Evolutionary conservation across 2,329 filamentous ascomycete genomes (phyloP).

Genomic region (Pseudocercospora vitis): DNA sequence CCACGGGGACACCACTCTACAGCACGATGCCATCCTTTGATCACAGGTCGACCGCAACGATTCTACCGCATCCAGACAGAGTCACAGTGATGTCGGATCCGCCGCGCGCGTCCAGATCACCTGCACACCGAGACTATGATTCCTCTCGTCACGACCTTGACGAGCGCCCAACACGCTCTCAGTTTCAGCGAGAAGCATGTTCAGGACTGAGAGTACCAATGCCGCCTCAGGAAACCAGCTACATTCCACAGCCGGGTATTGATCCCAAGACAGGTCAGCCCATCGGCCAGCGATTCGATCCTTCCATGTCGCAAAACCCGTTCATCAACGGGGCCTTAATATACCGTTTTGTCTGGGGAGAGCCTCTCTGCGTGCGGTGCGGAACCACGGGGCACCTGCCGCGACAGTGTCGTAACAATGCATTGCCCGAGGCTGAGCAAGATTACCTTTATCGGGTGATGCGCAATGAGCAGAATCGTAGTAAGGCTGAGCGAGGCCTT

Average conservation of each 20-base stretch:
- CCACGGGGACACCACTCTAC: background rate
- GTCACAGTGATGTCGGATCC: background rate
- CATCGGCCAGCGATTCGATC: conserved; percentile 16
- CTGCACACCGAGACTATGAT: background rate
- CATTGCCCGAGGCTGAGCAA: conserved; percentile 18
- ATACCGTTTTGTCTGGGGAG: conserved; percentile 26
- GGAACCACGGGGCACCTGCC: conserved; percentile 25
- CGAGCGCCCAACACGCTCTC: background rate
- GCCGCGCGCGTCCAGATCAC: background rate
- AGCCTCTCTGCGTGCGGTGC: conserved; percentile 26
- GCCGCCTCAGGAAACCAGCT: background rate
- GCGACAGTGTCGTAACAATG: conserved; percentile 8
- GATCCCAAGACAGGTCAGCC: conserved; percentile 2
- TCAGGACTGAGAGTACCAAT: background rate
- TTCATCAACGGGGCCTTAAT: conserved; percentile 23
- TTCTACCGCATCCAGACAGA: conserved; percentile 1
- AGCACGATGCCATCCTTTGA: background rate
- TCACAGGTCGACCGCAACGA: background rate
- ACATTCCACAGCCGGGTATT: background rate
- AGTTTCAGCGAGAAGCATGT: background rate
- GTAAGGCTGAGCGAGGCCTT: conserved; percentile 17
- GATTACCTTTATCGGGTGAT: conserved; percentile 19
- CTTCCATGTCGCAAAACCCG: conserved; percentile 15
- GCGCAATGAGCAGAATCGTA: conserved; percentile 19
- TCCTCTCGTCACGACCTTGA: background rate